A percentile compares a stretch with the other conserved stretches of the same genome.
These are phyloP conservation scores for Penicillium decumbens DNA, from an alignment of 2,329 filamentous ascomycete genomes.

Conservation along the genomic window DNA sequence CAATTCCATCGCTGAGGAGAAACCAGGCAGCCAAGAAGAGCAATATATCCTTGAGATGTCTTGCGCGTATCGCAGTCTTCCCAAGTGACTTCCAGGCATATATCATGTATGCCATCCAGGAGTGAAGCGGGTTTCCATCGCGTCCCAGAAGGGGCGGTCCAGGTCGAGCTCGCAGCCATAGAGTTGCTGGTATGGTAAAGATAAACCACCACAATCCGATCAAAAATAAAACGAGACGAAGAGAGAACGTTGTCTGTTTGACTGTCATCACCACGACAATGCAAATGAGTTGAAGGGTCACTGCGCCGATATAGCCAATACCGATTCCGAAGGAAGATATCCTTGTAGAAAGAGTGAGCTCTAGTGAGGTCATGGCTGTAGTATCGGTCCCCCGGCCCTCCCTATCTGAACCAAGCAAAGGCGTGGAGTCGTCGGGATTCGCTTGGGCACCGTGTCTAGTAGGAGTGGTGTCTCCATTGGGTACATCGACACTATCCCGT, in stretches of 20 bases:
- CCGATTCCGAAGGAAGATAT: constrained; percentile 92
- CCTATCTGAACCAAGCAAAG: constrained; percentile 23
- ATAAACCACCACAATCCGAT: constrained; percentile 89
- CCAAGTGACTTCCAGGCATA: constrained; percentile 86
- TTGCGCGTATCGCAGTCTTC: constrained; percentile 70
- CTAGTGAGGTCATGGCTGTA: constrained; percentile 46
- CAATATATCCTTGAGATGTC: constrained; percentile 69
- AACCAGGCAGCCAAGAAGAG: constrained; percentile 92
- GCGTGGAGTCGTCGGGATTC: constrained; percentile 21
- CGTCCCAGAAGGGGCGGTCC: constrained; percentile 65
- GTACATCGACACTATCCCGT: constrained; percentile 2
- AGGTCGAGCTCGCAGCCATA: constrained; percentile 83
- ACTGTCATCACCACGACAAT: constrained; percentile 71
- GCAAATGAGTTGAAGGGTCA: constrained; percentile 75
- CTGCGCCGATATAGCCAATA: constrained; percentile 82
- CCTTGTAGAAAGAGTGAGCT: constrained; percentile 77
- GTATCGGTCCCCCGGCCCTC: constrained; percentile 3
- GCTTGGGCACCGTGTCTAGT: neutral
- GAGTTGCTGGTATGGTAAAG: constrained; percentile 81
- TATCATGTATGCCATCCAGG: constrained; percentile 66
- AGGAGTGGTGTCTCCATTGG: constrained; percentile 1
- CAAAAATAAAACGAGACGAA: constrained; percentile 79
- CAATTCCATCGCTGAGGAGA: constrained; percentile 86
- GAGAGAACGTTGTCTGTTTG: constrained; percentile 74
- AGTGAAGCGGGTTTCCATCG: constrained; percentile 38